A percentile compares a stretch with the other conserved stretches of the same genome.
Evolutionary conservation across 768 basidiomycete species (phyloP).

Genomic region (Pleurotus pulmonarius): DNA sequence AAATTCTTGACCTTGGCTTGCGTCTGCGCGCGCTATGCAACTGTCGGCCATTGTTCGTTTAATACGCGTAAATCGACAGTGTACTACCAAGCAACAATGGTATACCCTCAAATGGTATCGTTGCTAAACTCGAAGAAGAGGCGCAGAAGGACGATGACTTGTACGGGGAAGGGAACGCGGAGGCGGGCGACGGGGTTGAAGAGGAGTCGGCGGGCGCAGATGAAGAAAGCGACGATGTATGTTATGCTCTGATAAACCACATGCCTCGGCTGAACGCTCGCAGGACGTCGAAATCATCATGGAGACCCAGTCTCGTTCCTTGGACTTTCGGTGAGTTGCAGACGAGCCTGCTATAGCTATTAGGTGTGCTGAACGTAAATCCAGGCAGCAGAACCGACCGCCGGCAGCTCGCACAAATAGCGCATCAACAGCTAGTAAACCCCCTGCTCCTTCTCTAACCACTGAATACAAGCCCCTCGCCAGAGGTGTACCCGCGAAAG

Average conservation of each 20-base stretch:
- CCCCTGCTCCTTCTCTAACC: slow-evolving; percentile 58
- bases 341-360: background rate
- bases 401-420: slow-evolving; percentile 26
- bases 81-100: slow-evolving; percentile 34
- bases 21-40: slow-evolving; percentile 7
- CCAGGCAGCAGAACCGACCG: slow-evolving; percentile 32
- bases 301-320: slow-evolving; percentile 68
- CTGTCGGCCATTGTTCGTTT: slow-evolving; percentile 11
- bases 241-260: slow-evolving; percentile 5
- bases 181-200: slow-evolving; percentile 35
- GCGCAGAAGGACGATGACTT: slow-evolving; percentile 24
- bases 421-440: slow-evolving; percentile 29
- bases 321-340: slow-evolving; percentile 65
- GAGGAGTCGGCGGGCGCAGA: slow-evolving; percentile 43
- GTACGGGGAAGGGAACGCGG: slow-evolving; percentile 35
- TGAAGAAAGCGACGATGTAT: slow-evolving; percentile 36
- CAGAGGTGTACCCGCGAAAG: slow-evolving; percentile 44
- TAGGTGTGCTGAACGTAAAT: background rate
- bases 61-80: slow-evolving; percentile 18
- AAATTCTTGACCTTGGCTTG: slow-evolving; percentile 13
- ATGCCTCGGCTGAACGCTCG: background rate
- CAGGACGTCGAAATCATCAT: slow-evolving; percentile 91
- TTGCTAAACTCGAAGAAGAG: slow-evolving; percentile 48
- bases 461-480: slow-evolving; percentile 81
- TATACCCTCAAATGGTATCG: slow-evolving; percentile 43